A percentile compares a stretch with the other conserved stretches of the same genome.
These are phyloP conservation scores for Lichtheimia corymbifera DNA, from an alignment of 371 early-diverging fungal species.

Conservation along the genomic window DNA sequence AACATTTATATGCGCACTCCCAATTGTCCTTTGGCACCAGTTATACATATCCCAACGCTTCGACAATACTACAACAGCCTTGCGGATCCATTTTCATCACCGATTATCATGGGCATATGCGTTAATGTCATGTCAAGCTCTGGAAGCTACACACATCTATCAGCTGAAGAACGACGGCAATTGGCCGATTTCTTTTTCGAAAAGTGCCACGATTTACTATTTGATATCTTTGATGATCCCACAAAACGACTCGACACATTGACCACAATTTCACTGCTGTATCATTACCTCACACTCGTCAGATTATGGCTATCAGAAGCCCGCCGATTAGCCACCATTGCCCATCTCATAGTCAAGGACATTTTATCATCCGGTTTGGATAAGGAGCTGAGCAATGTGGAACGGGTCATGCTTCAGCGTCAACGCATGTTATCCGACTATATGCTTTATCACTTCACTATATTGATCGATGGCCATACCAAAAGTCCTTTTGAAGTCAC, in stretches of 20 bases:
- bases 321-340: slow-evolving; percentile 4
- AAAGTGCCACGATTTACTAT: slow-evolving; percentile 4
- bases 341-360: neutral
- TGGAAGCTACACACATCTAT: slow-evolving; percentile 1
- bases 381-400: neutral
- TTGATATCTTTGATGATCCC: slow-evolving; percentile 26
- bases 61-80: slow-evolving; percentile 3
- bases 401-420: slow-evolving; percentile 1
- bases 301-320: slow-evolving; percentile 3
- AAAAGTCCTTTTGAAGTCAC: too few relatives aligned
- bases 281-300: neutral
- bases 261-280: neutral
- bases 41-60: slow-evolving; percentile 9
- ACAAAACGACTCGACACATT: slow-evolving; percentile 17
- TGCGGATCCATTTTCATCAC: slow-evolving; percentile 12
- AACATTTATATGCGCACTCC: neutral
- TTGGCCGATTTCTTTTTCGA: slow-evolving; percentile 21
- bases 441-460: too few relatives aligned
- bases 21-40: slow-evolving; percentile 4
- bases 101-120: slow-evolving; percentile 17
- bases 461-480: too few relatives aligned
- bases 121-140: neutral
- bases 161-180: slow-evolving; percentile 9
- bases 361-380: neutral
- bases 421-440: neutral